Base-by-base conservation (phyloP, 2,329 filamentous ascomycete species). In the Xylariaceae sp. region DNA sequence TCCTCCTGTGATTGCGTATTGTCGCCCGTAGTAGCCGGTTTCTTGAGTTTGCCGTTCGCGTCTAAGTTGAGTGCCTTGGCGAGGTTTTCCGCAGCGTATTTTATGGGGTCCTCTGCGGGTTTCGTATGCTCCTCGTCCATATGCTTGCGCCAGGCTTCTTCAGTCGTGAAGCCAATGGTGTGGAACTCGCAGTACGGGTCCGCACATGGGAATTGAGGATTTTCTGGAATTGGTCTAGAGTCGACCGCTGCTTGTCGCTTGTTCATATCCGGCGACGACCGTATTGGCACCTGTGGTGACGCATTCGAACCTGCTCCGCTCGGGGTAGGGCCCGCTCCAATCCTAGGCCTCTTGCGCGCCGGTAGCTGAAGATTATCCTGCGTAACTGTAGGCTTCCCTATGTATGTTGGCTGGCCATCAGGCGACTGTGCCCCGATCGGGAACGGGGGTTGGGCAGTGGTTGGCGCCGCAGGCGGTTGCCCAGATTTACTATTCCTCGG, bases 71-170 rank as follows among this genome's bases (percentile, higher is more conserved):
- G 65, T 0, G 72, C 69, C 11, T 72, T 60, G 0, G 76, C 75
- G 35, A 85, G 64, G 46, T 73, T 76, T 49, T 83, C 80, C 48
- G 72, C 63, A 12, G 74, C 70, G 63, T 78, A 86, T 59, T 77
- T 78, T 53, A 75, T 43, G 2, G 83, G 81, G 55, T 86, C 71
- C 58, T 80, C 72, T 42, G 72, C 70, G 4, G 82, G 82, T 64
- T 76, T 79, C 27, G 75, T 69, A 60, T 86, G 83, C 64, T 85
- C 81, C 54, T 85, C 79, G n/a, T 80, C 72, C 6, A 76, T 68
- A 62, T 86, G 83, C 8, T 69, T 65, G 51, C 76, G 74, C 47
- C 78, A 72, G 9, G 76, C 75, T 60, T 84, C 79, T 58, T 85
- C 78, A 5, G 70, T 80, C 2, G 74, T 63, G 60, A 85, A 85